phyloP scores from a whole-genome alignment of 2,329 filamentous ascomycete species.

The Stemphylium beticola region DNA sequence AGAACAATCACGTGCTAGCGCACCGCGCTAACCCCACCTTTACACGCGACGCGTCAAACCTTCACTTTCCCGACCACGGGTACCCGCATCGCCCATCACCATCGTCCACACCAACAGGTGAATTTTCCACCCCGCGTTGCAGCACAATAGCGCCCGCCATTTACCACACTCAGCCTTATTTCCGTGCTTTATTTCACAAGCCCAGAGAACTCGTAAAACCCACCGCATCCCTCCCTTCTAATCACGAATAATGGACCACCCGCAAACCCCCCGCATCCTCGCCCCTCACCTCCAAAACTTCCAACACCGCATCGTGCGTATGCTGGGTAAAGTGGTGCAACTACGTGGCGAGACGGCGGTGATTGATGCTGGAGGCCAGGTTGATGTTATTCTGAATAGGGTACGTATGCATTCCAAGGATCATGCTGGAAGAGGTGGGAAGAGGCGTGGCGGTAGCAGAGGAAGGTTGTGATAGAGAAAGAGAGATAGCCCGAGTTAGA shows the following conservation, averaged over 20 bases:
- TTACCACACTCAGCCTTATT: background rate
- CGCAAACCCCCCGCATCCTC: conserved; percentile 77
- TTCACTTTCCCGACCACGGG: background rate
- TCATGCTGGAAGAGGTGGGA: background rate
- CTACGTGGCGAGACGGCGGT: conserved; percentile 80
- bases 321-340: conserved; percentile 84
- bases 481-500: background rate
- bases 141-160: background rate
- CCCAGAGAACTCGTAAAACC: background rate
- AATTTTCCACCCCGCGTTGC: background rate
- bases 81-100: background rate
- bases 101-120: background rate
- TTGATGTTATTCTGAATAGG: conserved; percentile 76
- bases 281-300: conserved; percentile 80
- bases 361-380: conserved; percentile 77
- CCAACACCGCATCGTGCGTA: conserved; percentile 73
- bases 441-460: too few relatives aligned
- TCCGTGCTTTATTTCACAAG: background rate
- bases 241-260: conserved; percentile 38
- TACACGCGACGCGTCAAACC: conserved; percentile 16
- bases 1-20: conserved; percentile 15
- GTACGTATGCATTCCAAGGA: conserved; percentile 53
- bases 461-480: background rate
- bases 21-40: conserved; percentile 7
- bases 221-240: background rate